Conservation (phyloP, 176 grass and related monocot genomes). For the Elaeis guineensis region DNA sequence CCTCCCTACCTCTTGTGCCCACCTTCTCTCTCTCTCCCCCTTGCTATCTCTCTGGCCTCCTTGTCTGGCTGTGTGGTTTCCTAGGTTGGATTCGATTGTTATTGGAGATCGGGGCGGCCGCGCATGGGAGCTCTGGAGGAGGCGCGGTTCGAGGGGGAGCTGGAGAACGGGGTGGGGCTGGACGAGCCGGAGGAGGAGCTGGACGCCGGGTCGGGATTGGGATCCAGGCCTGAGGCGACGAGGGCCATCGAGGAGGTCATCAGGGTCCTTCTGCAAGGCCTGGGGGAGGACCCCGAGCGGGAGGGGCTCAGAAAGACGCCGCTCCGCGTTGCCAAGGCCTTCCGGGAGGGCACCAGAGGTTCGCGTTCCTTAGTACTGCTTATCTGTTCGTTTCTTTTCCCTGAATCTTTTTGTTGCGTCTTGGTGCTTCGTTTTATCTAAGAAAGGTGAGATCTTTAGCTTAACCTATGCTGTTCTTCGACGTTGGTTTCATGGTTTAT, state of each 20-base stretch:
- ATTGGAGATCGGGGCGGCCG: conserved; percentile 54
- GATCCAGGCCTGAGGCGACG: conserved; percentile 1
- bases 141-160: conserved; percentile 13
- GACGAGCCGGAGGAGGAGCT: conserved; percentile 6
- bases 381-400: too few species aligned
- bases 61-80: neutral
- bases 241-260: conserved; percentile 35
- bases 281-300: conserved; percentile 74
- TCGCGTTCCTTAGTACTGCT: neutral
- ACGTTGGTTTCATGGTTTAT: neutral
- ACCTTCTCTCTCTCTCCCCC: neutral
- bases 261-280: conserved; percentile 49
- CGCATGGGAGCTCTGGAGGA: conserved; percentile 52
- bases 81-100: too few species aligned
- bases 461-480: neutral
- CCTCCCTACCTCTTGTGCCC: neutral
- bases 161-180: conserved; percentile 20
- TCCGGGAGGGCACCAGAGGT: conserved; percentile 81
- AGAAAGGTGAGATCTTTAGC: too few species aligned
- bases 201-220: neutral
- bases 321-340: conserved; percentile 92
- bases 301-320: conserved; percentile 72
- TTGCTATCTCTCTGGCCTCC: neutral
- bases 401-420: neutral
- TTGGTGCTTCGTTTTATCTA: too few species aligned